phyloP scores from a whole-genome alignment of 1,284 basidiomycete species.

The Apiotrichum laibachii region DNA sequence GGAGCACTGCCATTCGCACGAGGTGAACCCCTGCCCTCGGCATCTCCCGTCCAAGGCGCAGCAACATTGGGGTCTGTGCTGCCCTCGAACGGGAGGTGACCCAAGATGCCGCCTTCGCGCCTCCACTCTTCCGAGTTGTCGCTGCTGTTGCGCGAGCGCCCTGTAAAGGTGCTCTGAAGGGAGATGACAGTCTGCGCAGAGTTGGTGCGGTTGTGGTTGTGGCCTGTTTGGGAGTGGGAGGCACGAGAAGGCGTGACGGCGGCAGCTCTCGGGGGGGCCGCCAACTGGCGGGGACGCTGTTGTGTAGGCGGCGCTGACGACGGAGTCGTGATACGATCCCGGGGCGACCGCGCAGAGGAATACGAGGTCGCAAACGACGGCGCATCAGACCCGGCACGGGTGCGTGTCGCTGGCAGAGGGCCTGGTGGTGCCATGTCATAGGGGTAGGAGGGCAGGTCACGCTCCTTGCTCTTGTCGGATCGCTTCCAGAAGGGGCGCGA shows the following conservation, averaged over 20 bases:
- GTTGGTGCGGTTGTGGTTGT: neutral
- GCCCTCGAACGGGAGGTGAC: slow-evolving; percentile 20
- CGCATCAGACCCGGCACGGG: neutral
- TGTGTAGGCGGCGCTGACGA: neutral
- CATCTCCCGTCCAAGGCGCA: neutral
- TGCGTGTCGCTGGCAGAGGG: neutral
- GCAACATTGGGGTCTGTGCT: too few relatives aligned
- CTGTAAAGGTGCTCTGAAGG: slow-evolving; percentile 18
- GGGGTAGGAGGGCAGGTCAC: neutral
- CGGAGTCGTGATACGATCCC: neutral
- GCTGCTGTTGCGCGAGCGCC: slow-evolving; percentile 3
- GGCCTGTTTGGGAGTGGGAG: neutral
- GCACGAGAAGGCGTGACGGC: too few relatives aligned
- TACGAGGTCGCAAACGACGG: neutral
- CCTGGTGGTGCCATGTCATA: neutral
- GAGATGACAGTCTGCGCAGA: slow-evolving; percentile 19
- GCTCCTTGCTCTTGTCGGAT: neutral
- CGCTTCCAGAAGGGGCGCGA: neutral
- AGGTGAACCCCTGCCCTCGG: neutral
- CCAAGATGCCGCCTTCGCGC: slow-evolving; percentile 20
- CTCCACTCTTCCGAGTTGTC: slow-evolving; percentile 16
- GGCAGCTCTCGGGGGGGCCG: neutral
- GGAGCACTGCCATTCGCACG: too few relatives aligned
- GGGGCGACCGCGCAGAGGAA: neutral
- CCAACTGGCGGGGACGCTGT: neutral